Percentiles rank a stretch among this genome's conserved stretches.
These are phyloP conservation scores for Picea mariana DNA, from an alignment of 83 land plant species.

Conservation along the genomic window DNA sequence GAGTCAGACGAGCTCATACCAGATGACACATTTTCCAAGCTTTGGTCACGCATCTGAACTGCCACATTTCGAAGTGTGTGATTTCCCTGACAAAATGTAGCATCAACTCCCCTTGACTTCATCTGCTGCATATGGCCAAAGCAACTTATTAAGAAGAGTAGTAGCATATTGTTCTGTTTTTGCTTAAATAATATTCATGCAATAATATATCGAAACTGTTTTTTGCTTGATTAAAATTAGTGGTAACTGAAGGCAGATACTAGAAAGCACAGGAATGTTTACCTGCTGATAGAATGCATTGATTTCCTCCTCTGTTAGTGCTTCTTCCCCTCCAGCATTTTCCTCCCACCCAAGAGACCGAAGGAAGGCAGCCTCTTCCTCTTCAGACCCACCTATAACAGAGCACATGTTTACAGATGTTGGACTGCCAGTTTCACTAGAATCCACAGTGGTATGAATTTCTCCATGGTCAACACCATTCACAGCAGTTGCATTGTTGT, in stretches of 20 bases:
- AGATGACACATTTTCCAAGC: constrained; percentile 10
- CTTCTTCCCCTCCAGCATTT: constrained; percentile 39
- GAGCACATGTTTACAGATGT: background rate
- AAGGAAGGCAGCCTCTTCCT: constrained; percentile 45
- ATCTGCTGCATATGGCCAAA: constrained; percentile 9
- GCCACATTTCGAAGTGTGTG: constrained; percentile 3
- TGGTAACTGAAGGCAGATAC: background rate
- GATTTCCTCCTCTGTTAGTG: constrained; percentile 53
- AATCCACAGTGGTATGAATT: background rate
- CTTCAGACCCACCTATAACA: constrained; percentile 26
- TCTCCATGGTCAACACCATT: background rate
- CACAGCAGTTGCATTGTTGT: background rate
- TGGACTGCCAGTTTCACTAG: constrained; percentile 14
- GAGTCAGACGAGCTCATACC: constrained; percentile 6
- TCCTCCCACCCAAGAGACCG: constrained; percentile 66
- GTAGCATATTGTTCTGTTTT: background rate
- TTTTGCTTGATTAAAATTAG: no score
- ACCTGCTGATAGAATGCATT: constrained; percentile 39
- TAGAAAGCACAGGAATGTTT: background rate
- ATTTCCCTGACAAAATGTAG: background rate
- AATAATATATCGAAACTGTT: no score
- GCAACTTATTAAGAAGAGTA: background rate
- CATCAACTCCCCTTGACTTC: constrained; percentile 2
- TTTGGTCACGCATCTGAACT: background rate
- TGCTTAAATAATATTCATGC: no score